Evolutionary conservation across 2,329 filamentous ascomycete species (phyloP).

Genomic region (Aspergillus amoenus): DNA sequence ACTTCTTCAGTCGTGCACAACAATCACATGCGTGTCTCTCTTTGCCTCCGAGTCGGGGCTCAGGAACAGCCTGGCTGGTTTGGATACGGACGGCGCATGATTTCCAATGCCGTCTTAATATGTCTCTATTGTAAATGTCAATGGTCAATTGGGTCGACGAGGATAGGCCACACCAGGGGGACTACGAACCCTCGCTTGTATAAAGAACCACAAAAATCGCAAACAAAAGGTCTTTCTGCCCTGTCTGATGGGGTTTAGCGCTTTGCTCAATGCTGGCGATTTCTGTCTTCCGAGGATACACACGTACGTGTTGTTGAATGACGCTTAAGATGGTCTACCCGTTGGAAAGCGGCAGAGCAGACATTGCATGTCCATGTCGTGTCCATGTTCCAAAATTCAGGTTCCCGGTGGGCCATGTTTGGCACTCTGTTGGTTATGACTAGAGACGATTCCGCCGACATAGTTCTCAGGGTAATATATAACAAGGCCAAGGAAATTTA

Average conservation of each 20-base stretch:
- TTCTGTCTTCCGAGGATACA: not conserved
- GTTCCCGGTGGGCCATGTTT: not conserved
- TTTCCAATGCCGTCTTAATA: conserved; percentile 30
- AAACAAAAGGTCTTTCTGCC: conserved; percentile 18
- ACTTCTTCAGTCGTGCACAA: conserved; percentile 28
- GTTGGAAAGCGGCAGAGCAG: conserved; percentile 25
- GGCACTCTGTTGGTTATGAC: not conserved
- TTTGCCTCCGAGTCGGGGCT: conserved; percentile 25
- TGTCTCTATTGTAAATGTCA: conserved; percentile 19
- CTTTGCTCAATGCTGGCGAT: too few species aligned
- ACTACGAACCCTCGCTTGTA: conserved; percentile 28
- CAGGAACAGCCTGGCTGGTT: conserved; percentile 21
- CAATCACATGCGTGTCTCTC: conserved; percentile 31
- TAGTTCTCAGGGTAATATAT: not conserved
- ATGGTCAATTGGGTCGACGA: not conserved
- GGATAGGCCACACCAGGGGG: not conserved
- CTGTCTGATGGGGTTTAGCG: conserved; percentile 19
- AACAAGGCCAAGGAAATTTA: not conserved
- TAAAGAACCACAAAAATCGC: conserved; percentile 25
- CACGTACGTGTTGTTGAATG: conserved; percentile 26
- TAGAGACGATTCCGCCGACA: not conserved
- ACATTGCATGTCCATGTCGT: conserved; percentile 24
- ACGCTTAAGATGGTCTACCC: conserved; percentile 28
- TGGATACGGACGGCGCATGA: conserved; percentile 24
- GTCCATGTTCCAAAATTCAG: not conserved